Percentiles rank a stretch among this genome's conserved stretches.
phyloP scores from a whole-genome alignment of 441 rosid genomes.

The Syzygium syzygioides region DNA sequence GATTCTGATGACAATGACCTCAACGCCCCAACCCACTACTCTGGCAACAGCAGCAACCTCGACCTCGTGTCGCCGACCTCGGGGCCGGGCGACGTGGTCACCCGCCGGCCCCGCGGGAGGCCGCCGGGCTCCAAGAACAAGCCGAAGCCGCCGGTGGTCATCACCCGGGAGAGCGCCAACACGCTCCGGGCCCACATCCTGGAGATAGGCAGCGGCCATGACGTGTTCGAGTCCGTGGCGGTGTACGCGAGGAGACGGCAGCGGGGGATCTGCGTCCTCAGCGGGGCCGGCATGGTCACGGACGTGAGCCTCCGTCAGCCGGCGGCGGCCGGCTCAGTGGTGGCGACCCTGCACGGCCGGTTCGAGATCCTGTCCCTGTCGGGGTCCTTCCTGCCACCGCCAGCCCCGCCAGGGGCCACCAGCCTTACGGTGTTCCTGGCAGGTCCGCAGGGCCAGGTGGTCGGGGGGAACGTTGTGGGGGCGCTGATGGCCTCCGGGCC shows the following conservation, averaged over 20 bases:
- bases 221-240: slow-evolving; percentile 34
- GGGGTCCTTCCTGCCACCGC: slow-evolving; percentile 22
- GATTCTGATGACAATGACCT: not conserved
- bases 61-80: slow-evolving; percentile 1
- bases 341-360: slow-evolving; percentile 20
- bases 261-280: slow-evolving; percentile 47
- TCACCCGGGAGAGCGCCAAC: slow-evolving; percentile 46
- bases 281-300: slow-evolving; percentile 37
- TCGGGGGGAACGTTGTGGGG: slow-evolving; percentile 23
- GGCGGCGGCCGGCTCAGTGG: slow-evolving; percentile 16
- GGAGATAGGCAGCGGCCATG: slow-evolving; percentile 41
- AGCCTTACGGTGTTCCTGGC: slow-evolving; percentile 23
- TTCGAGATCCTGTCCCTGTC: slow-evolving; percentile 24
- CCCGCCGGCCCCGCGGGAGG: slow-evolving; percentile 42
- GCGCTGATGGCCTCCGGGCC: slow-evolving; percentile 22
- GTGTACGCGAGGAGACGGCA: slow-evolving; percentile 36
- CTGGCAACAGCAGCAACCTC: not conserved
- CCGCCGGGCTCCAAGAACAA: slow-evolving; percentile 49
- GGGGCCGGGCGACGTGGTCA: slow-evolving; percentile 8
- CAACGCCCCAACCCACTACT: not conserved
- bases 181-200: slow-evolving; percentile 38
- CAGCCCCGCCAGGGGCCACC: slow-evolving; percentile 24
- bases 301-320: slow-evolving; percentile 49
- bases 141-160: slow-evolving; percentile 43
- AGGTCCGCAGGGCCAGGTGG: slow-evolving; percentile 23